Evolutionary conservation across 2,329 filamentous ascomycete species (phyloP).

Genomic region (Sporothrix pseudoabietina): DNA sequence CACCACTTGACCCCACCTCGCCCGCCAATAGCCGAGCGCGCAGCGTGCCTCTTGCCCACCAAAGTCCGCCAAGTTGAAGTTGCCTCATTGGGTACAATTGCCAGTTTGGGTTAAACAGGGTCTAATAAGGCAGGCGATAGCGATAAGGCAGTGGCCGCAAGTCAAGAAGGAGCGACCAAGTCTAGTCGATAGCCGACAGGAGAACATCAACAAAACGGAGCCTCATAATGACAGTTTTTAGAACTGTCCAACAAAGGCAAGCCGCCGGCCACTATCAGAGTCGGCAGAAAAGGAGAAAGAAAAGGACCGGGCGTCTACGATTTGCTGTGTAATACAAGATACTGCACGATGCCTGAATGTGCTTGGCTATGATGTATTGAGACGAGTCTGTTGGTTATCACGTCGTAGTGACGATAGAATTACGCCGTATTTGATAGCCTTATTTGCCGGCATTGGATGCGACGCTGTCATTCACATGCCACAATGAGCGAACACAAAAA

Average conservation of each 20-base stretch:
- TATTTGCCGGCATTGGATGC: background rate
- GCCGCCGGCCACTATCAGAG: background rate
- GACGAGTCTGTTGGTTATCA: background rate
- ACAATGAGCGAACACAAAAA: background rate
- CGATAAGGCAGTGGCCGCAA: background rate
- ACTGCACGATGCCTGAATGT: background rate
- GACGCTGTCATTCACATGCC: background rate
- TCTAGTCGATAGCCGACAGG: background rate
- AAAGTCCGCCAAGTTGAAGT: background rate
- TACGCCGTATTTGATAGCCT: background rate
- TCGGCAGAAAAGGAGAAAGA: background rate
- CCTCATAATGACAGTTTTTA: background rate
- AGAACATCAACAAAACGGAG: background rate
- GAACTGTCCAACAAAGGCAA: background rate
- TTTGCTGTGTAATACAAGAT: background rate
- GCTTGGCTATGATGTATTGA: background rate
- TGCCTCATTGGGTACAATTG: conserved; percentile 30
- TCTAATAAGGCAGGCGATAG: background rate
- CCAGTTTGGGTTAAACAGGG: conserved; percentile 23
- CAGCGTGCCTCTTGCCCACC: background rate
- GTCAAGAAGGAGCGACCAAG: background rate
- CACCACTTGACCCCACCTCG: conserved; percentile 3
- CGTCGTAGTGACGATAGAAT: background rate
- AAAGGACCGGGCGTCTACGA: background rate
- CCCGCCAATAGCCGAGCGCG: conserved; percentile 21